Evolutionary conservation across 106 monocot species (phyloP), one percentile per base, ranked within the genome.

Genomic region (Dendrobium catenatum): DNA sequence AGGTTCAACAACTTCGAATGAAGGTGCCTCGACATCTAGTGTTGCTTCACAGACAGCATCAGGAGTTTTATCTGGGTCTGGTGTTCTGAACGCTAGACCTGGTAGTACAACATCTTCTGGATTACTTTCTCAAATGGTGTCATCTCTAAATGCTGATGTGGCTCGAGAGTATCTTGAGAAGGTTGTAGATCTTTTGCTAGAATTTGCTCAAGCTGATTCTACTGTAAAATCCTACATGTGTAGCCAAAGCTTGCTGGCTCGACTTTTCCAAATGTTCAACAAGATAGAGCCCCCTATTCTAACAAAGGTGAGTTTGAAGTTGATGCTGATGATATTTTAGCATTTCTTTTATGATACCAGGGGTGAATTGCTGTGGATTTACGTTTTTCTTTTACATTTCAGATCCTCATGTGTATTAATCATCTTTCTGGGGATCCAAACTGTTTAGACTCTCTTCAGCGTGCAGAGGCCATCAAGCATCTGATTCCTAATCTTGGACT

Each of bases 131-230:
- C 92, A 92, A 78, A 92, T 89, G 92, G 89, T 92, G 19, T 89
- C 87, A 55, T 79, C 89, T 55, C 75, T 81, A 40, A 87, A 80
- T 86, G 89, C 81, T 79, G 92, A 92, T 89, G 92, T 89, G 44
- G 92, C 92, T 73, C 84, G 85, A 82, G 92, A 92, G 74, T 92
- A 92, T 82, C 92, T 92, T 76, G 89, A 89, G 79, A 92, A 92
- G 79, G 92, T 92, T 64, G 83, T 66, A 72, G 83, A 83, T 78
- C 72, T 83, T 42, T 83, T 83, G 55, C 55, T 83, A 55, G 89
- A 87, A 56, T 92, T 92, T 77, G 81, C 89, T 31, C 87, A 78
- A 77, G 87, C 92, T 68, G 89, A 89, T 81, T 80, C 83, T 75
- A 86, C 79, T 82, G 92, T 89, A n/a, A 92, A 92, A 82, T 80